Base-by-base conservation (phyloP, 805 yeast species). In the Kluyveromyces nonfermentans region DNA sequence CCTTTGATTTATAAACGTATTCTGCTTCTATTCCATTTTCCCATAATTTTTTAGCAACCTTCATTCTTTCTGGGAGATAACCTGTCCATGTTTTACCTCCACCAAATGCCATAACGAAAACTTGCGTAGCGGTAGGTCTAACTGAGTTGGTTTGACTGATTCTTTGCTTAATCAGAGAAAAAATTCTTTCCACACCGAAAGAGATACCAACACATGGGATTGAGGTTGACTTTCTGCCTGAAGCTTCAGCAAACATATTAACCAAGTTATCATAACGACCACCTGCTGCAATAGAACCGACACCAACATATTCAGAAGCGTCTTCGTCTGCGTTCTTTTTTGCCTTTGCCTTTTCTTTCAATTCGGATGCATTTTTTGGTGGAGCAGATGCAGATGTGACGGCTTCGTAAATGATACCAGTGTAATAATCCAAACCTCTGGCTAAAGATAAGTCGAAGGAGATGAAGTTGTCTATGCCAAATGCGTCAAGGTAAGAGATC, bases 121-220 rank as follows among this genome's bases (percentile, higher is more conserved):
- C 97, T 64, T 93, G 95, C 16, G 98, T 94, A 33, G 90, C 80
- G 22, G 89, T 75, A 31, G 97, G 79, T 55, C 93, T 78, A 45
- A 89, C 72, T 46, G 53, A 74, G 28, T 80, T 80, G 53, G 76
- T 73, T 42, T 78, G 66, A 25, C 77, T 76, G 35, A 75, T 73
- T 62, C 95, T 77, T 41, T 85, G 82, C 63, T 85, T 88, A 56
- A 93, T 79, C 47, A 93, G 68, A 7, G 97, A 87, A 63, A 93
- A 93, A 50, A 93, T 67, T 64, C 98, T 80, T 69, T 93, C 98
- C 44, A 93, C 90, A 59, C 98, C 98, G 57, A 93, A 93, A 2
- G 98, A 93, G 43, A 90, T 72, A 64, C 98, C 98, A 44, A 93
- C 95, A 71, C 98, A 93, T 21, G 98, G 98, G 59, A 93, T 88